A percentile compares a stretch with the other conserved stretches of the same genome.
Conservation (phyloP, 768 basidiomycete species). For the Melanogaster broomeanus region DNA sequence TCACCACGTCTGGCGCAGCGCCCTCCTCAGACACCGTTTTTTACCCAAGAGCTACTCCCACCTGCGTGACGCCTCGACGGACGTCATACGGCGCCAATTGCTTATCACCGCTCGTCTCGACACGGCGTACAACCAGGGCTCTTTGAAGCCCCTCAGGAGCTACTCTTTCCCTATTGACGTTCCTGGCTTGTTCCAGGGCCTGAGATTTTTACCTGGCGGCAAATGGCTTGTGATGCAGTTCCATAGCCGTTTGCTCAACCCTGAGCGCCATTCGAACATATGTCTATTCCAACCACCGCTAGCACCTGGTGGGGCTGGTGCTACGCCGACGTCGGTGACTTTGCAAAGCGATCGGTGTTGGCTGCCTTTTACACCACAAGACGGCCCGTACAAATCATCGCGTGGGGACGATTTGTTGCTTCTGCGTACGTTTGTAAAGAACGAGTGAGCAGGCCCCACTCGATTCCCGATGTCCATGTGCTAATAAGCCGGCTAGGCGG, state of each 20-base stretch:
- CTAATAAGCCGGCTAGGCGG: constrained; percentile 4
- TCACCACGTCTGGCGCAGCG: constrained; percentile 28
- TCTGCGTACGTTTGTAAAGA: constrained; percentile 28
- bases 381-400: constrained; percentile 32
- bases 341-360: constrained; percentile 33
- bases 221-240: constrained; percentile 34
- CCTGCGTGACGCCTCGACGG: constrained; percentile 17
- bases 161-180: constrained; percentile 31
- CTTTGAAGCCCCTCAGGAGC: constrained; percentile 19
- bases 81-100: constrained; percentile 25
- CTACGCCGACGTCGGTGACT: constrained; percentile 17
- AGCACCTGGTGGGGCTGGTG: neutral
- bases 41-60: constrained; percentile 26
- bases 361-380: constrained; percentile 17
- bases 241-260: constrained; percentile 31
- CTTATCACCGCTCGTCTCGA: constrained; percentile 23
- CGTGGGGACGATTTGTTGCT: constrained; percentile 30
- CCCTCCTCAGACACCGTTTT: constrained; percentile 25
- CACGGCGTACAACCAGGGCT: constrained; percentile 14
- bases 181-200: constrained; percentile 31
- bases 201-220: constrained; percentile 30
- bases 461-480: neutral
- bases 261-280: constrained; percentile 29
- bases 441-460: constrained; percentile 15
- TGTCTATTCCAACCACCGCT: constrained; percentile 26